These are phyloP conservation scores for Melastoma candidum DNA, from an alignment of 441 rosid species.

Conservation along the genomic window DNA sequence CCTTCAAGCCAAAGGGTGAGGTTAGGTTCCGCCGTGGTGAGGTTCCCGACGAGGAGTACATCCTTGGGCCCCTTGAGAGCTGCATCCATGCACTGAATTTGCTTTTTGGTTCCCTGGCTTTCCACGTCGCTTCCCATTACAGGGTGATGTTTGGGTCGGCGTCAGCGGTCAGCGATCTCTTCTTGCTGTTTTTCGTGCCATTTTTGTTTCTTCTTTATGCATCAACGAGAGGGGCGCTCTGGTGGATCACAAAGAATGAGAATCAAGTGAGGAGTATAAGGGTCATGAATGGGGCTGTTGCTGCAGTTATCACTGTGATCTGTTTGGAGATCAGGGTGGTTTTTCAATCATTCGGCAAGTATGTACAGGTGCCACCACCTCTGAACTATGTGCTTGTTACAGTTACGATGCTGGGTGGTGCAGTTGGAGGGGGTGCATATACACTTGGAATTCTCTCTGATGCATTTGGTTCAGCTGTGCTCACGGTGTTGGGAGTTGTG, in stretches of 20 bases:
- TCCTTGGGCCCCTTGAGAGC: constrained; percentile 76
- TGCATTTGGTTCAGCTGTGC: constrained; percentile 61
- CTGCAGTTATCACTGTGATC: constrained; percentile 67
- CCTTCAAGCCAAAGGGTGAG: constrained; percentile 72
- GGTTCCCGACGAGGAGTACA: constrained; percentile 71
- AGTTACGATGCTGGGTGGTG: constrained; percentile 79
- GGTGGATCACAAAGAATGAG: constrained; percentile 81
- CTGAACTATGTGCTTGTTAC: constrained; percentile 83
- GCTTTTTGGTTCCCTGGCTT: constrained; percentile 66
- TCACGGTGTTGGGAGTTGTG: constrained; percentile 69
- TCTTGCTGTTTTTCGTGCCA: constrained; percentile 80
- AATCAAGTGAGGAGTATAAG: constrained; percentile 71
- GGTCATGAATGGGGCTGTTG: constrained; percentile 70
- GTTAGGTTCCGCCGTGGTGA: constrained; percentile 83
- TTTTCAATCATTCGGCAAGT: constrained; percentile 86
- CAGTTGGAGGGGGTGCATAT: constrained; percentile 75
- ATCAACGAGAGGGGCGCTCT: constrained; percentile 78
- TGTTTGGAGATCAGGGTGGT: constrained; percentile 91
- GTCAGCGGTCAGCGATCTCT: constrained; percentile 59
- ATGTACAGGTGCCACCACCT: constrained; percentile 90
- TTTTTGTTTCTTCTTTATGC: constrained; percentile 86
- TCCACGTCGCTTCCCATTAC: constrained; percentile 85
- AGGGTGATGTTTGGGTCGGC: constrained; percentile 59
- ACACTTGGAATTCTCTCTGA: constrained; percentile 82
- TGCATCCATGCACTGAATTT: constrained; percentile 73